phyloP scores from a whole-genome alignment of 1,284 basidiomycete genomes.

The Apiotrichum laibachii region DNA sequence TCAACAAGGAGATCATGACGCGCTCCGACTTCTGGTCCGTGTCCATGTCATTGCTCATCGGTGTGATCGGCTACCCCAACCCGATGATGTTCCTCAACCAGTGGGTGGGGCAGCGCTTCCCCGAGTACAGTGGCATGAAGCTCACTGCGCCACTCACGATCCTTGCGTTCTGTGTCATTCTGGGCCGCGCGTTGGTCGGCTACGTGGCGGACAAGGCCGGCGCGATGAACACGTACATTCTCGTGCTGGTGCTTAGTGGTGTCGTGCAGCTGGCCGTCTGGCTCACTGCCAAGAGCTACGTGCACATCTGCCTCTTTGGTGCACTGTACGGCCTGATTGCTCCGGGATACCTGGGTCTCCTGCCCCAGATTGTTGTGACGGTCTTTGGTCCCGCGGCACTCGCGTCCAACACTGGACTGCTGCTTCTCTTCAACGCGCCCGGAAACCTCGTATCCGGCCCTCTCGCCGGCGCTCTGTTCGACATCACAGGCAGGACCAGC shows the following conservation, averaged over 20 bases:
- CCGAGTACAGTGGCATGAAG: conserved; percentile 16
- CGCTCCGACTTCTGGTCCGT: conserved; percentile 26
- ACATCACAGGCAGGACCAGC: conserved; percentile 5
- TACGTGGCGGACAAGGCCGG: conserved; percentile 13
- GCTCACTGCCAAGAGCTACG: conserved; percentile 14
- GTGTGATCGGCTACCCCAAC: conserved; percentile 31
- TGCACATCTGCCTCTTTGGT: conserved; percentile 8
- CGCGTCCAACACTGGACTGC: conserved; percentile 33
- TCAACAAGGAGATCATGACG: conserved; percentile 21
- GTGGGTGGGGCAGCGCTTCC: conserved; percentile 25
- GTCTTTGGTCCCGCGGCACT: conserved; percentile 35
- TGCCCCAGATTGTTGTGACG: conserved; percentile 38
- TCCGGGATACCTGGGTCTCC: conserved; percentile 33
- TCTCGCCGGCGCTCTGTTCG: conserved; percentile 16
- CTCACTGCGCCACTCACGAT: conserved; percentile 20
- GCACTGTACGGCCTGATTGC: conserved; percentile 23
- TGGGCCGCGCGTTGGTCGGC: conserved; percentile 15
- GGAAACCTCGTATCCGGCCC: conserved; percentile 16
- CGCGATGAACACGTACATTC: conserved; percentile 20
- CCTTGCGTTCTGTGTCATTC: conserved; percentile 10
- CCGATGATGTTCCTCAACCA: conserved; percentile 29
- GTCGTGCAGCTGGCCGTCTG: conserved; percentile 17
- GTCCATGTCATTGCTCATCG: conserved; percentile 27
- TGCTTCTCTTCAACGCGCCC: conserved; percentile 16
- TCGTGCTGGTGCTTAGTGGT: conserved; percentile 13